These are phyloP conservation scores for Hsuehochloa calcarea DNA, from an alignment of 176 grass and related monocot species.

Conservation along the genomic window DNA sequence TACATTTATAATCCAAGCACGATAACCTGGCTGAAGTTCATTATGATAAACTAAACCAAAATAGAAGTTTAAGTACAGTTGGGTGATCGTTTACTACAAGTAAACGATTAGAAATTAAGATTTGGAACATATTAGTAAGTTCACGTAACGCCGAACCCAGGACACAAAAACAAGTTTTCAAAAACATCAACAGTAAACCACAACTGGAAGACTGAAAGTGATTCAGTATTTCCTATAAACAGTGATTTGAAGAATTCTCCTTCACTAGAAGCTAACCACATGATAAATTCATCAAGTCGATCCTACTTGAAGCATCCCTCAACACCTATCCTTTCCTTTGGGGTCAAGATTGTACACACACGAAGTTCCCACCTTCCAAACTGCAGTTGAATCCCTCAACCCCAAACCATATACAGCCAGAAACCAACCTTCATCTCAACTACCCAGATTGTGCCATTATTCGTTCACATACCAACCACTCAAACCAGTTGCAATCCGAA, in stretches of 20 bases:
- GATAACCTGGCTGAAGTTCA: neutral
- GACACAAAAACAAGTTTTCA: neutral
- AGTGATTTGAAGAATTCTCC: neutral
- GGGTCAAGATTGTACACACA: slow-evolving; percentile 34
- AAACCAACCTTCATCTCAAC: slow-evolving; percentile 7
- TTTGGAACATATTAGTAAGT: neutral
- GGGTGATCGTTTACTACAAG: neutral
- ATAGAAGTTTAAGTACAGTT: neutral
- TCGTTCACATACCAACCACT: slow-evolving; percentile 33
- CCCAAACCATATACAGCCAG: slow-evolving; percentile 17
- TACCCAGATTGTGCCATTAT: neutral
- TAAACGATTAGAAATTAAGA: neutral
- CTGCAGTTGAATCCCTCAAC: slow-evolving; percentile 13
- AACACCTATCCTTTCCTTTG: slow-evolving; percentile 37
- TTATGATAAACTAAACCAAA: neutral
- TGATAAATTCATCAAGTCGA: slow-evolving; percentile 16
- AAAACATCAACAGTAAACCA: neutral
- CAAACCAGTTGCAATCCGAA: slow-evolving; percentile 15
- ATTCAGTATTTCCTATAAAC: neutral
- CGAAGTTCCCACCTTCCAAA: slow-evolving; percentile 27
- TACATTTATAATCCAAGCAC: neutral
- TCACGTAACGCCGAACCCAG: neutral
- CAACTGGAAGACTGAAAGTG: neutral
- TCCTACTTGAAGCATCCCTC: slow-evolving; percentile 27
- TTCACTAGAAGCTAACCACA: neutral